Base-by-base conservation (phyloP, 2,329 filamentous ascomycete species). In the Spiromastix sp. region DNA sequence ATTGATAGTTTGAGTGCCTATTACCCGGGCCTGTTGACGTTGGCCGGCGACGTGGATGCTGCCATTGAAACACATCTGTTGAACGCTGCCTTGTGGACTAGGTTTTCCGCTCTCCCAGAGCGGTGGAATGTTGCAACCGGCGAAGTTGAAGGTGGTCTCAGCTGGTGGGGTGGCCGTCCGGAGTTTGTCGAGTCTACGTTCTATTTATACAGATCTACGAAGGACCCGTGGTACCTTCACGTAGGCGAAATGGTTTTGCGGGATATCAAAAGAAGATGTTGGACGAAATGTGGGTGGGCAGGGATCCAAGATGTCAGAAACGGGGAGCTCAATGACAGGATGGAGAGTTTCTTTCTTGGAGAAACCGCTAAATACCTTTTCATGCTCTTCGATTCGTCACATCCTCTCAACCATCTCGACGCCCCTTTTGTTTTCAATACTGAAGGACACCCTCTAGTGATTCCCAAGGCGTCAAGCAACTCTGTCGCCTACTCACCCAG, bases 291-390 rank as follows among this genome's bases (percentile, higher is more conserved):
- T 50, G 91, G 91, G 26, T 96, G 89, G 86, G 84, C 89, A 10
- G 89, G 89, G 1, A 68, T 96, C 22, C 80, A 86, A 50, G 80
- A 87, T 55, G 83, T 89, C 6, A 67, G 79, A 21, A 84, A 74
- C 4, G 89, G 89, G 3, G 85, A 95, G 60, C 77, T 85, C 59
- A 84, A 76, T 47, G 87, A 98, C 55, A 81, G 91, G 21, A 96
- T 96, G 91, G 91, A 98, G 60, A 96, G 89, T 55, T 98, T 96
- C 68, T 96, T 96, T 52, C 70, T 98, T 1, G 89, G 91, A 10
- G 91, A 98, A 60, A 98, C 91, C 2, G 80, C 85, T 29, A 95
- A 96, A 59, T 98, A 98, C 57, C 68, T 98, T 43, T 96, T 93
- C 56, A 66, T 98, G 36, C 73, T 96, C 2, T 96, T 93, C 56